Conservation (phyloP, 2,329 filamentous ascomycete species). For the Lachnellula occidentalis region DNA sequence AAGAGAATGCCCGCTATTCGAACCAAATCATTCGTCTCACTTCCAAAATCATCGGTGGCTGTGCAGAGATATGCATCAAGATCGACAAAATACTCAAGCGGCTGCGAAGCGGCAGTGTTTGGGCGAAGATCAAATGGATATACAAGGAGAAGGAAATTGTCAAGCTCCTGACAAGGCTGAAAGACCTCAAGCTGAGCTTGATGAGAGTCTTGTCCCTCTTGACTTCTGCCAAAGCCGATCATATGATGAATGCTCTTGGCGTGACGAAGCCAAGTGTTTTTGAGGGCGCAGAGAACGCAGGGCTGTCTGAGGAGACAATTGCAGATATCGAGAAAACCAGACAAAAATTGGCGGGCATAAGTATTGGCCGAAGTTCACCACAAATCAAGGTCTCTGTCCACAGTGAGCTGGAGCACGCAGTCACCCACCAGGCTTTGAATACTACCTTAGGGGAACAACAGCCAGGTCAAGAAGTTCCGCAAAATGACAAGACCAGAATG, state of each 20-base stretch:
- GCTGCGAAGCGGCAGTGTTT: conserved; percentile 7
- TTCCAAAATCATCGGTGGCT: conserved; percentile 18
- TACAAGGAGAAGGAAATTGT: conserved; percentile 20
- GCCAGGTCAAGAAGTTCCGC: too few relatives aligned
- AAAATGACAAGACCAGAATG: too few relatives aligned
- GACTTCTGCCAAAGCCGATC: conserved; percentile 13
- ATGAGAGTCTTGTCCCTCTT: conserved; percentile 12
- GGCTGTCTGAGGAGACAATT: conserved; percentile 5
- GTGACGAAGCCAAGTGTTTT: conserved; percentile 11
- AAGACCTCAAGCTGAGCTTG: conserved; percentile 17
- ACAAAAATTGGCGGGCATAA: conserved; percentile 6
- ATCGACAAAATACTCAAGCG: conserved; percentile 17
- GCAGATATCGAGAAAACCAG: conserved; percentile 9
- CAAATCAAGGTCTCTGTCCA: background rate
- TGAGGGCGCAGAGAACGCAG: background rate
- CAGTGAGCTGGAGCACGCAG: background rate
- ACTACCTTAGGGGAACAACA: background rate
- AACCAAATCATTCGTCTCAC: conserved; percentile 14
- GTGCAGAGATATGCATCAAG: conserved; percentile 16
- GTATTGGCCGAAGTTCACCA: background rate
- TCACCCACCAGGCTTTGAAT: background rate
- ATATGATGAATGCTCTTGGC: conserved; percentile 16
- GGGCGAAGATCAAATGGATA: conserved; percentile 16
- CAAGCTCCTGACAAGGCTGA: conserved; percentile 15
- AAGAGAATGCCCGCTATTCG: conserved; percentile 11